These are phyloP conservation scores for Aegilops tauschii DNA, from an alignment of 176 grass and related monocot species.

Conservation along the genomic window DNA sequence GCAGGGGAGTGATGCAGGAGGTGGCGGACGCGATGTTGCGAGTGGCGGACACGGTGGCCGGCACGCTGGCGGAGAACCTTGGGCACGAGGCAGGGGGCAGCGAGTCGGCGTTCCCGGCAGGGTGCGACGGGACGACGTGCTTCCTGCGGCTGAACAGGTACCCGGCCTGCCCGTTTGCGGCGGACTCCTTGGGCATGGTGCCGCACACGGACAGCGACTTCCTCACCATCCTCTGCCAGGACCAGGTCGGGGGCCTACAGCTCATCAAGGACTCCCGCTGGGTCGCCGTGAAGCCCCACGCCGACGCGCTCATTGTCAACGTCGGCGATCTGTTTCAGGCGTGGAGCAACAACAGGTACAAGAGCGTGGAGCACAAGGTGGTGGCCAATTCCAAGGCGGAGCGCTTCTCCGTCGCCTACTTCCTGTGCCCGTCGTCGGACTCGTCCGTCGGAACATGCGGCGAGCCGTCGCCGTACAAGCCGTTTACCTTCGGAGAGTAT, in stretches of 20 bases:
- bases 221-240: slow-evolving; percentile 83
- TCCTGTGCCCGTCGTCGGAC: slow-evolving; percentile 66
- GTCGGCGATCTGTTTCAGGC: slow-evolving; percentile 94
- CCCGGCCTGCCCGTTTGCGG: slow-evolving; percentile 77
- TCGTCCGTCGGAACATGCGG: neutral
- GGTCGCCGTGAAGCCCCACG: slow-evolving; percentile 68
- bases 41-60: slow-evolving; percentile 54
- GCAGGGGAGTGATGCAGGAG: slow-evolving; percentile 67
- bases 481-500: slow-evolving; percentile 81
- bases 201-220: slow-evolving; percentile 97
- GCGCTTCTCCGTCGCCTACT: slow-evolving; percentile 71
- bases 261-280: slow-evolving; percentile 68
- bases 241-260: slow-evolving; percentile 87
- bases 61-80: slow-evolving; percentile 59
- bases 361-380: no score
- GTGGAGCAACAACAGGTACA: no score
- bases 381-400: slow-evolving; percentile 16
- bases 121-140: slow-evolving; percentile 76
- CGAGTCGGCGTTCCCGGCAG: slow-evolving; percentile 39
- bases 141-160: slow-evolving; percentile 85
- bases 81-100: slow-evolving; percentile 10
- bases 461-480: slow-evolving; percentile 10
- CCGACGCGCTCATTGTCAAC: slow-evolving; percentile 78
- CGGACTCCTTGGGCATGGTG: slow-evolving; percentile 58
- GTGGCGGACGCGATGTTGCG: slow-evolving; percentile 55